Evolutionary conservation across 352 stramenopile genomes (phyloP).

Genomic region (Phytophthora pinifolia): DNA sequence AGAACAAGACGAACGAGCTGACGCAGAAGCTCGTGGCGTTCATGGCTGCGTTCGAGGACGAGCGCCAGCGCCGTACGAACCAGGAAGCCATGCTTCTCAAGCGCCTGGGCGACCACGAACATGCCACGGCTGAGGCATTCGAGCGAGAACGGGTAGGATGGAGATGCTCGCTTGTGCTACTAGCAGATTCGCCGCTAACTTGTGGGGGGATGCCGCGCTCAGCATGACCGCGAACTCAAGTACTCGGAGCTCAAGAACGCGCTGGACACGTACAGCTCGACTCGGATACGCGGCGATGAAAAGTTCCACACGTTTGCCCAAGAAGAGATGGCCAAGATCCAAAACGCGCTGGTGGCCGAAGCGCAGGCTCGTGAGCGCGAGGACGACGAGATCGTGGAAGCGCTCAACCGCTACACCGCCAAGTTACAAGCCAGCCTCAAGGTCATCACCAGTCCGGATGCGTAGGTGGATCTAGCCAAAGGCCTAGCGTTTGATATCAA

Average conservation of each 20-base stretch:
- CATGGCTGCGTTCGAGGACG: conserved; percentile 88
- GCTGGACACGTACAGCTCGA: conserved; percentile 71
- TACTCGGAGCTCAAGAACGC: conserved; percentile 71
- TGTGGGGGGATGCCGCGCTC: neutral
- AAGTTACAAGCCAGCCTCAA: conserved; percentile 94
- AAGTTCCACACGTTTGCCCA: conserved; percentile 72
- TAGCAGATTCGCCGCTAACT: neutral
- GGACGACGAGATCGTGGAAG: conserved; percentile 94
- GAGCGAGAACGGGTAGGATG: conserved; percentile 52
- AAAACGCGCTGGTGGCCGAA: conserved; percentile 74
- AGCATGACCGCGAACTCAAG: conserved; percentile 45
- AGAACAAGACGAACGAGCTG: conserved; percentile 88
- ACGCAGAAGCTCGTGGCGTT: conserved; percentile 87
- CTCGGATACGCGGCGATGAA: conserved; percentile 71
- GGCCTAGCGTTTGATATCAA: neutral
- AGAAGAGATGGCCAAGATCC: conserved; percentile 74
- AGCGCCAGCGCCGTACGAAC: conserved; percentile 75
- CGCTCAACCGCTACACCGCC: conserved; percentile 92
- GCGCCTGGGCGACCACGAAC: conserved; percentile 89
- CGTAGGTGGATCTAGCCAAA: conserved; percentile 28
- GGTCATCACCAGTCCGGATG: conserved; percentile 87
- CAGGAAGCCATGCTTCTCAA: conserved; percentile 92
- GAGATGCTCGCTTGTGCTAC: no score
- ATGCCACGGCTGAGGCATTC: conserved; percentile 71
- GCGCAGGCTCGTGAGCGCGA: conserved; percentile 83